Base-by-base conservation (phyloP, 768 basidiomycete genomes). In the Neoboletus brunneissimus region DNA sequence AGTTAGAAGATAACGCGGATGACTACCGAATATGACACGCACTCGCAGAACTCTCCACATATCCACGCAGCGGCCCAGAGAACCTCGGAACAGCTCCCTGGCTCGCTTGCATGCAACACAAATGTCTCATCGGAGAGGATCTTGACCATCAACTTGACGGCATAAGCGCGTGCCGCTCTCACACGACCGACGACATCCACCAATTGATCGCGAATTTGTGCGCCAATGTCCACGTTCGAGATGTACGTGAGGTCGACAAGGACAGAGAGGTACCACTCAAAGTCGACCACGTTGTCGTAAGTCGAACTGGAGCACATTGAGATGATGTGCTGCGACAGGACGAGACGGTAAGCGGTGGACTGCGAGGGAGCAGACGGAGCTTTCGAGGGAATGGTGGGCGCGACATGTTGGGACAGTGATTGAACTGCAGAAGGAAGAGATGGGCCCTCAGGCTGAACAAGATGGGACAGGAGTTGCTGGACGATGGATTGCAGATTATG, bases 241-340 rank as follows among this genome's bases (percentile, higher is more conserved):
- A 98, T 80, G 67, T 97, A 92, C 0, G 92, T 86, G 10, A 98
- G 78, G 67, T 98, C 94, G 45, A 98, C 83, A 29, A 98, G 84
- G 9, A 95, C 93, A 5, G 96, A 97, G 22, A 98, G 80, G 70
- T 94, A 97, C 96, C 97, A 99, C 67, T 98, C 92, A 67, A 98
- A 98, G 73, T 98, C 95, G 44, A 81, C 79, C 27, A 99, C 80
- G 64, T 94, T 89, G 51, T 87, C 86, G 68, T 96, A 98, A 22
- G 87, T 89, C 37, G 85, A 85, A 53, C 84, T 81, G 2, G 91
- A 89, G 55, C 91, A 88, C 63, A 98, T 90, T n/a, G 78, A 75
- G n/a, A 98, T 79, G 58, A 98, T 89, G 18, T 85, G 81, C 60
- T 89, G 85, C 10, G 91, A 81, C 32, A 98, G 82, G 42, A 86